phyloP scores from a whole-genome alignment of 176 grass and related monocot species.

The Lolium perenne region DNA sequence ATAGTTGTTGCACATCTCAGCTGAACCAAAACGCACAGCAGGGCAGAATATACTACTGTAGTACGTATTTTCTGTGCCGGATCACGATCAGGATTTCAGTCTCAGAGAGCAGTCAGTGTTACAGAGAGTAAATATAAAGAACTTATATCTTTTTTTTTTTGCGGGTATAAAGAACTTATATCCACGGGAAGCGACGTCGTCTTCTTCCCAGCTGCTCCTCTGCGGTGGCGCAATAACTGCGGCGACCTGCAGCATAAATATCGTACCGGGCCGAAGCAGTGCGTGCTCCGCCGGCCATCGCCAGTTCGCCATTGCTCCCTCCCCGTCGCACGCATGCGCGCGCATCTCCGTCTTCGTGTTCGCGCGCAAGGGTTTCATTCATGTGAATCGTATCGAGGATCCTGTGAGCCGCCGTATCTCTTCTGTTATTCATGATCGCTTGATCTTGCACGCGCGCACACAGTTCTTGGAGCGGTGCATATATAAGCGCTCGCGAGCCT shows the following conservation, averaged over 20 bases:
- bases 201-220: slow-evolving; percentile 20
- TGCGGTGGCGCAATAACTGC: slow-evolving; percentile 27
- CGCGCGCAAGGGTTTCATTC: slow-evolving; percentile 33
- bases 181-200: slow-evolving; percentile 40
- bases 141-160: no score
- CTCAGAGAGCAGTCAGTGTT: not conserved
- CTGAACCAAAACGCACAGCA: slow-evolving; percentile 1
- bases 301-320: slow-evolving; percentile 36
- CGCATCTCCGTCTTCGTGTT: not conserved
- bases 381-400: slow-evolving; percentile 50
- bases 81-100: not conserved
- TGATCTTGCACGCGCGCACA: slow-evolving; percentile 20
- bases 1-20: slow-evolving; percentile 14
- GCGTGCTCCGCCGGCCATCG: not conserved
- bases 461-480: not conserved
- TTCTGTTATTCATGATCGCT: slow-evolving; percentile 25
- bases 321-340: slow-evolving; percentile 8
- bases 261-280: not conserved
- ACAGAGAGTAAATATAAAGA: slow-evolving; percentile 11
- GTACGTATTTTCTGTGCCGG: not conserved
- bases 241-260: slow-evolving; percentile 30
- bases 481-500: not conserved
- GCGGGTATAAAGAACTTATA: not conserved
- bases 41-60: not conserved
- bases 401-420: slow-evolving; percentile 41